Percentiles rank a stretch among this genome's conserved stretches.
Evolutionary conservation across 2,329 filamentous ascomycete species (phyloP).

Genomic region (Nemania diffusa): DNA sequence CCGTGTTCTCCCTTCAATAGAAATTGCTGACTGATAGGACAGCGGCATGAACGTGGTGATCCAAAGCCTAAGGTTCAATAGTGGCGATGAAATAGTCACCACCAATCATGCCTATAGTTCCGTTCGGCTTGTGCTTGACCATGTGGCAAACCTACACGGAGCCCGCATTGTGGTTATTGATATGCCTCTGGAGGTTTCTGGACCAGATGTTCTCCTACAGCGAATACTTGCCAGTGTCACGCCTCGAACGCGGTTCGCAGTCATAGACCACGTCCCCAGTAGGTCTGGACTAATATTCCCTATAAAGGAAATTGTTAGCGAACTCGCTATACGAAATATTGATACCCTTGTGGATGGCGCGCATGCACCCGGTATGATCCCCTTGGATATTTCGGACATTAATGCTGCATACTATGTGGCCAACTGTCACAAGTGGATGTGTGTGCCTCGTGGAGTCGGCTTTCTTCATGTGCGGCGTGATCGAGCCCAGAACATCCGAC

Average conservation of each 20-base stretch:
- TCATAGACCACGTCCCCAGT: conserved; percentile 29
- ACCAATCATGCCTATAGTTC: conserved; percentile 30
- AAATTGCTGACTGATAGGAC: background rate
- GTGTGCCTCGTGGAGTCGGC: conserved; percentile 26
- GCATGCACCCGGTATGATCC: conserved; percentile 23
- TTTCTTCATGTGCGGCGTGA: conserved; percentile 27
- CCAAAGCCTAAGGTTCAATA: conserved; percentile 17
- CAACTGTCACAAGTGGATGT: conserved; percentile 33
- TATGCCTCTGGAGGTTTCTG: conserved; percentile 14
- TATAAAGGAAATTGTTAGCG: conserved; percentile 26
- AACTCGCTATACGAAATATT: conserved; percentile 16
- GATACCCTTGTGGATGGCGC: conserved; percentile 29
- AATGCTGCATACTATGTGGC: conserved; percentile 26
- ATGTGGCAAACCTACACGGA: conserved; percentile 16
- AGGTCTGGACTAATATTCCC: conserved; percentile 27
- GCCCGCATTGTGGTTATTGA: conserved; percentile 22
- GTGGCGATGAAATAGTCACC: conserved; percentile 26
- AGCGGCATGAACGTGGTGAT: conserved; percentile 30
- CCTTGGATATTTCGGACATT: conserved; percentile 19
- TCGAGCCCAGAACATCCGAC: conserved; percentile 4
- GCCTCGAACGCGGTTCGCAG: conserved; percentile 25
- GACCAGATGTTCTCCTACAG: conserved; percentile 19
- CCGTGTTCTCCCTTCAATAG: background rate
- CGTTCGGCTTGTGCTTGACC: conserved; percentile 15
- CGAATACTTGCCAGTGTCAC: conserved; percentile 25